Conservation (phyloP, 2,329 filamentous ascomycete genomes). For the Calcarisporium arbuscula region DNA sequence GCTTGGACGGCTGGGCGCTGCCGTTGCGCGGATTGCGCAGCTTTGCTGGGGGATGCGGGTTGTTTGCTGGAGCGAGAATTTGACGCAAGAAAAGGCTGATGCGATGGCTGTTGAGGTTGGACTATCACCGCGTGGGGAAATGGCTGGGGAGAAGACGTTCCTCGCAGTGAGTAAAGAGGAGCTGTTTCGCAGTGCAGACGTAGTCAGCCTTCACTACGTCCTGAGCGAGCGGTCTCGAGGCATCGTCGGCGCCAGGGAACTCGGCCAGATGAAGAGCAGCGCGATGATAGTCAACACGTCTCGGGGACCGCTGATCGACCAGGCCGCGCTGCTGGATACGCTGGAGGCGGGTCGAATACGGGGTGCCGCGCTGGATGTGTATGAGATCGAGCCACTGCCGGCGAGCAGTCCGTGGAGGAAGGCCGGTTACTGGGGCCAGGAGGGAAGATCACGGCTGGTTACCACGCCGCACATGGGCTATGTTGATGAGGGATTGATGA, state of each 20-base stretch:
- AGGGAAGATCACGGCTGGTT: slow-evolving; percentile 54
- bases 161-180: slow-evolving; percentile 54
- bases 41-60: slow-evolving; percentile 60
- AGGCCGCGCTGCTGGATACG: slow-evolving; percentile 53
- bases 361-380: slow-evolving; percentile 68
- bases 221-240: slow-evolving; percentile 56
- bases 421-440: slow-evolving; percentile 53
- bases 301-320: slow-evolving; percentile 62
- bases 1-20: slow-evolving; percentile 54
- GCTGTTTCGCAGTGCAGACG: slow-evolving; percentile 55
- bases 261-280: slow-evolving; percentile 53
- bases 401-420: slow-evolving; percentile 62
- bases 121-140: slow-evolving; percentile 49
- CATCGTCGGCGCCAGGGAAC: slow-evolving; percentile 49
- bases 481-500: slow-evolving; percentile 58
- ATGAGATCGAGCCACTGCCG: slow-evolving; percentile 64
- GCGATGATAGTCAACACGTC: slow-evolving; percentile 68
- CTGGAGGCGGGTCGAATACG: slow-evolving; percentile 53
- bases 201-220: slow-evolving; percentile 64
- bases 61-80: slow-evolving; percentile 56
- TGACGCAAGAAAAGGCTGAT: slow-evolving; percentile 59
- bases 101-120: slow-evolving; percentile 47
- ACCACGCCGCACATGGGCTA: slow-evolving; percentile 72
- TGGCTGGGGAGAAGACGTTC: too few species aligned
- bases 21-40: slow-evolving; percentile 51